A percentile compares a stretch with the other conserved stretches of the same genome.
These are phyloP conservation scores for Leishmania tarentolae DNA, from an alignment of 208 protist species.

Conservation along the genomic window DNA sequence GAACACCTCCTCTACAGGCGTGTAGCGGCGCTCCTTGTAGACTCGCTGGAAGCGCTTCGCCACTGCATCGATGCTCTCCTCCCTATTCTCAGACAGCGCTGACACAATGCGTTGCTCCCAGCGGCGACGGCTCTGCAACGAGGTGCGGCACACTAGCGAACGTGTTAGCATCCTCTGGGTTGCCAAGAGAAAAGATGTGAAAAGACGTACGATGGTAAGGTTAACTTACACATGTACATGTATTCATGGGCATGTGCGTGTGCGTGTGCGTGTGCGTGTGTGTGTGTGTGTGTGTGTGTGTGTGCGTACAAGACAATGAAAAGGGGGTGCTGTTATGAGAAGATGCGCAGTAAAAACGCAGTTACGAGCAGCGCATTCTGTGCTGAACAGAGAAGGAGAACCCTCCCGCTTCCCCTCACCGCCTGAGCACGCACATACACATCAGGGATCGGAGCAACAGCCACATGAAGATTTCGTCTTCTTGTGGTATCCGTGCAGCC, in stretches of 20 bases:
- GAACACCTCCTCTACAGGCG: conserved; percentile 83
- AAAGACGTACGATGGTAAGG: background rate
- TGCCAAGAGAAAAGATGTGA: background rate
- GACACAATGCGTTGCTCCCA: conserved; percentile 89
- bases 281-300: background rate
- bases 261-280: background rate
- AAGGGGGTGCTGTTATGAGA: background rate
- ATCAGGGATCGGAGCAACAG: background rate
- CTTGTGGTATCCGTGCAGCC: too few species aligned
- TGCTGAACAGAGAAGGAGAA: background rate
- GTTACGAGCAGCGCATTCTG: background rate
- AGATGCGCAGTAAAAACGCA: background rate
- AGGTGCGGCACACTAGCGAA: conserved; percentile 22
- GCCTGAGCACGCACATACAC: background rate
- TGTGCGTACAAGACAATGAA: background rate
- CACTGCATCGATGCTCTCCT: conserved; percentile 59
- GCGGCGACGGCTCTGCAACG: conserved; percentile 71
- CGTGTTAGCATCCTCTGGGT: conserved; percentile 8
- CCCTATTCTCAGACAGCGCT: conserved; percentile 62
- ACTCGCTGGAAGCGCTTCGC: conserved; percentile 82
- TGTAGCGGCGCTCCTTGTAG: conserved; percentile 84
- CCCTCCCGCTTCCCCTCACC: background rate
- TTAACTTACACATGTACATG: background rate
- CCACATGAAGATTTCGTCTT: too few species aligned
- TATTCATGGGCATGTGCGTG: too few species aligned